Base-by-base conservation (phyloP, 371 early-diverging fungal species). In the Actinomucor elegans region DNA sequence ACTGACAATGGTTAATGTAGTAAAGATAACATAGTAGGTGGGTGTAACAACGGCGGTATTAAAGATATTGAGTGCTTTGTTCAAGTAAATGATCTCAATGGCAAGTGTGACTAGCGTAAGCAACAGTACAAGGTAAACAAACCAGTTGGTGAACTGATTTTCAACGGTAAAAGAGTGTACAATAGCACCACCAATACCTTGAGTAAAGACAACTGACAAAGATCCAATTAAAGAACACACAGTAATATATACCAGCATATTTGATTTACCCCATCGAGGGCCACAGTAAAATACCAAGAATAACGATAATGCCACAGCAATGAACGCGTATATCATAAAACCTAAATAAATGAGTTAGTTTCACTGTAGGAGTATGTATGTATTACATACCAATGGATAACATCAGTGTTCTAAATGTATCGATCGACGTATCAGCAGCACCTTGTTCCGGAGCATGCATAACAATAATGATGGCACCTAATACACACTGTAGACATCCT, bases 41-140 rank as follows among this genome's bases (percentile, higher is more conserved):
- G 93, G 93, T 7, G 94, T 93, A 35, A 93, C 93, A 54, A 91
- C 61, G 45, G 94, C 94, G 14, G 96, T 94, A 51, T 91, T 91
- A 71, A 94, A 97, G 35, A 91, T 52, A 59, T 94, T 94, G 40
- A 97, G 80, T 12, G 97, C 95, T 69, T 97, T 97, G 83, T 97
- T 97, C 51, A 97, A 88, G 67, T 96, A 97, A 64, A 94, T 93
- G 71, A 96, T 91, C 68, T 97, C 94, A 5, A 90, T 83, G 27
- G 92, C 62, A 24, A 94, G 84, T 28, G 93, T 93, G n/a, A 84
- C 72, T 5, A 81, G 61, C 1, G 94, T 92, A 11, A 89, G 80
- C 2, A 79, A 66, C 6, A 88, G 71, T 29, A 94, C 88, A 14
- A 94, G 60, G 54, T 92, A 97, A 11, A 94, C 88, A 60, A 94